Conservation (phyloP, 2,329 filamentous ascomycete species). For the Pseudogymnoascus sp. region DNA sequence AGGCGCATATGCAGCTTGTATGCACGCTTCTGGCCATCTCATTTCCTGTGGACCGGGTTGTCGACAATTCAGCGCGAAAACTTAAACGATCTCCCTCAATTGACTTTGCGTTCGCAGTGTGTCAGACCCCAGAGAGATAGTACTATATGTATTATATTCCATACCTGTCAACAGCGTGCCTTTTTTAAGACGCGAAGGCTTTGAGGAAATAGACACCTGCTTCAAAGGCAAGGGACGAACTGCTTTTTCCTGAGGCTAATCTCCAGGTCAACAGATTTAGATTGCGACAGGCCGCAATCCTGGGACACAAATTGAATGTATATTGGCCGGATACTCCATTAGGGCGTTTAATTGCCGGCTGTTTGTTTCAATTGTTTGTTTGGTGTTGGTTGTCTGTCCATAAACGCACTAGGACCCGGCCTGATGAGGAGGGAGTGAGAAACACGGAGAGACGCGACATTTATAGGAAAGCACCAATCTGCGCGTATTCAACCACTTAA, state of each 20-base stretch:
- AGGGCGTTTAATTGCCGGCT: slow-evolving; percentile 8
- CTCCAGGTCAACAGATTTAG: slow-evolving; percentile 2
- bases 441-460: slow-evolving; percentile 7
- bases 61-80: slow-evolving; percentile 3
- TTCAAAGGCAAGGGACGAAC: background rate
- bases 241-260: background rate
- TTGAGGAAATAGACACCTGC: background rate
- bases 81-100: background rate
- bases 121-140: background rate
- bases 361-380: slow-evolving; percentile 6
- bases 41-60: slow-evolving; percentile 7
- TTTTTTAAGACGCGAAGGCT: background rate
- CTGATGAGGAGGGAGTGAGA: slow-evolving; percentile 1
- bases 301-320: slow-evolving; percentile 3
- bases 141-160: background rate
- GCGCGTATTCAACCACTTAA: slow-evolving; percentile 7
- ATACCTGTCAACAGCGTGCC: background rate
- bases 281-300: slow-evolving; percentile 5
- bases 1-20: slow-evolving; percentile 6
- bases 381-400: slow-evolving; percentile 7
- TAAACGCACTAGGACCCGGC: slow-evolving; percentile 6
- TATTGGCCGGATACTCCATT: slow-evolving; percentile 6
- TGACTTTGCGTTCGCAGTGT: background rate
- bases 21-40: slow-evolving; percentile 2
- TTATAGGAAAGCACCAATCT: slow-evolving; percentile 7